These are phyloP conservation scores for Diutina siamensis DNA, from an alignment of 1,139 yeast species.

Conservation along the genomic window DNA sequence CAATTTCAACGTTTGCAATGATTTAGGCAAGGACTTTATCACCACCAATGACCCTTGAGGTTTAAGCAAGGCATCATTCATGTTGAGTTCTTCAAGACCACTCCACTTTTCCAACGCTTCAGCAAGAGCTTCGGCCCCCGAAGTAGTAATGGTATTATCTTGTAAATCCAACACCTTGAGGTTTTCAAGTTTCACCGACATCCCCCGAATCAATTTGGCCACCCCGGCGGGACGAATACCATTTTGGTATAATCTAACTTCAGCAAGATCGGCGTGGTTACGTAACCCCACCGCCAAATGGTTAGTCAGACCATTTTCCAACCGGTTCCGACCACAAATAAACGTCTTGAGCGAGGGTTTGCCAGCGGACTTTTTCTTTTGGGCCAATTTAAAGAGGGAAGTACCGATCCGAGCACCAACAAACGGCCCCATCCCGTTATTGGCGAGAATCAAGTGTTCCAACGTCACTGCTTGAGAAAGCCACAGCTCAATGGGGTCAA, in stretches of 20 bases:
- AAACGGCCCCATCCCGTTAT: constrained; percentile 96
- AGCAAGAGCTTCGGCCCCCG: constrained; percentile 34
- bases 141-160: constrained; percentile 85
- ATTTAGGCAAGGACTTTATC: constrained; percentile 28
- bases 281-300: constrained; percentile 67
- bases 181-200: constrained; percentile 49
- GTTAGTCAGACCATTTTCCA: constrained; percentile 86
- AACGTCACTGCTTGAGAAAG: constrained; percentile 66
- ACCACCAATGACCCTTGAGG: constrained; percentile 57
- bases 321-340: constrained; percentile 91
- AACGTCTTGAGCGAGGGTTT: constrained; percentile 57
- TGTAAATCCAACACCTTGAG: constrained; percentile 75
- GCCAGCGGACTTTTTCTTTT: constrained; percentile 39
- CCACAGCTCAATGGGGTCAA: constrained; percentile 75
- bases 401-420: constrained; percentile 92
- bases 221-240: constrained; percentile 95
- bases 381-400: constrained; percentile 65
- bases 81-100: constrained; percentile 59
- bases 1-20: constrained; percentile 40
- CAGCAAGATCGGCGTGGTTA: constrained; percentile 63
- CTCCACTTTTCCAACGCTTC: constrained; percentile 40
- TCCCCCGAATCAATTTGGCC: constrained; percentile 59
- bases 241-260: constrained; percentile 78
- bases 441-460: constrained; percentile 77
- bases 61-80: constrained; percentile 82